phyloP scores from a whole-genome alignment of 1,139 yeast species.

The Geotrichum cucujoidarum region DNA sequence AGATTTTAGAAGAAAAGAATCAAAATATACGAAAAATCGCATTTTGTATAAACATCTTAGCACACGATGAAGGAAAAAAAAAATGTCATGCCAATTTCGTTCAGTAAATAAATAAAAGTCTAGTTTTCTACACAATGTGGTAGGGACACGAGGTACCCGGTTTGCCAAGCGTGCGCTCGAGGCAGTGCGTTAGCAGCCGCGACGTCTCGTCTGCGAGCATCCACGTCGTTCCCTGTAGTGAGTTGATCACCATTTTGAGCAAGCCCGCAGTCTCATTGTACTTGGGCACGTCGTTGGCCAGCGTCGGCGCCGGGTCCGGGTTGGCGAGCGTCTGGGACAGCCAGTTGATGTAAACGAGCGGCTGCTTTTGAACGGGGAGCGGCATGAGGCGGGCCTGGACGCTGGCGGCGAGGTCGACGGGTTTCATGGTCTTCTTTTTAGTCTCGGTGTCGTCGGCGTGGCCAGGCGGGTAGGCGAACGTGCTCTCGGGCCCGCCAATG shows the following conservation, averaged over 20 bases:
- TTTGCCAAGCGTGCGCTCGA: conserved; percentile 34
- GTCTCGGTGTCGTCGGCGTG: neutral
- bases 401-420: neutral
- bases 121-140: neutral
- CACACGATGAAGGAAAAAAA: too few species aligned
- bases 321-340: conserved; percentile 1
- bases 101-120: too few species aligned
- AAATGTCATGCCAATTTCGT: too few species aligned
- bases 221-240: conserved; percentile 30
- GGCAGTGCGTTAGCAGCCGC: conserved; percentile 31
- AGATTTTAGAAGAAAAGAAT: too few species aligned
- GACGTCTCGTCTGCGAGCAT: conserved; percentile 34
- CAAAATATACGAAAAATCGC: too few species aligned
- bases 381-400: neutral
- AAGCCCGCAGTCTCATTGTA: conserved; percentile 33
- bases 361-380: neutral
- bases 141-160: conserved; percentile 24
- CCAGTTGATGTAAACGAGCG: conserved; percentile 7
- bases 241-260: conserved; percentile 30
- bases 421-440: neutral
- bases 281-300: conserved; percentile 9
- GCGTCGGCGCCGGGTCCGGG: conserved; percentile 11
- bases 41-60: too few species aligned
- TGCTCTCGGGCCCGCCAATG: conserved; percentile 19
- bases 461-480: neutral